Conservation (phyloP, 768 basidiomycete genomes). For the Mycena sanguinolenta region DNA sequence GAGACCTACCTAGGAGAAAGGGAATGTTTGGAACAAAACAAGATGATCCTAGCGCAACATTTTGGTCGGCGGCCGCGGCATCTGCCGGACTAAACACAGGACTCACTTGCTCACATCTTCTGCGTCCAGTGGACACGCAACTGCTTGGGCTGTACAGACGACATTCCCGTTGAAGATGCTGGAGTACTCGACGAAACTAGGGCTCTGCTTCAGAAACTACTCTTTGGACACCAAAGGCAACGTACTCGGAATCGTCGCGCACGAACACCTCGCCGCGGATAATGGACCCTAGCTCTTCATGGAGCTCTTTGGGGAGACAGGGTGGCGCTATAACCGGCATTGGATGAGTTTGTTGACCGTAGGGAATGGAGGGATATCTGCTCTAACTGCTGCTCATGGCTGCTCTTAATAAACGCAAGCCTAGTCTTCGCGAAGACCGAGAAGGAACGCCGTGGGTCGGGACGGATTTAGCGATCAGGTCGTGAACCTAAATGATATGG, state of each 20-base stretch:
- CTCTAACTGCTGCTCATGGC: slow-evolving; percentile 15
- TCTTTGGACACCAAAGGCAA: background rate
- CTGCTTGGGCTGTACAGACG: slow-evolving; percentile 67
- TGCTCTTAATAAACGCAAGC: slow-evolving; percentile 19
- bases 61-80: background rate
- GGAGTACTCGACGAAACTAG: slow-evolving; percentile 62
- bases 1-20: slow-evolving; percentile 61
- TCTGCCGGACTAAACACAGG: background rate
- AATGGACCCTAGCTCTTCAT: slow-evolving; percentile 59
- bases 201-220: background rate
- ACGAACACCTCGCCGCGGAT: slow-evolving; percentile 64
- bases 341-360: background rate
- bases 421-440: slow-evolving; percentile 13
- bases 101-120: slow-evolving; percentile 85
- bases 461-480: slow-evolving; percentile 5
- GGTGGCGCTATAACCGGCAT: slow-evolving; percentile 26
- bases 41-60: slow-evolving; percentile 62
- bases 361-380: slow-evolving; percentile 3
- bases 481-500: background rate
- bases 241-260: slow-evolving; percentile 58
- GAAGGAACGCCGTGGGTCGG: slow-evolving; percentile 7
- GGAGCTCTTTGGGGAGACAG: slow-evolving; percentile 49
- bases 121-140: slow-evolving; percentile 83
- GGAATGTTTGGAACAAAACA: slow-evolving; percentile 79
- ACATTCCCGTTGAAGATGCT: slow-evolving; percentile 87